phyloP scores from a whole-genome alignment of 306 rosid genomes.

The Trifolium repens region DNA sequence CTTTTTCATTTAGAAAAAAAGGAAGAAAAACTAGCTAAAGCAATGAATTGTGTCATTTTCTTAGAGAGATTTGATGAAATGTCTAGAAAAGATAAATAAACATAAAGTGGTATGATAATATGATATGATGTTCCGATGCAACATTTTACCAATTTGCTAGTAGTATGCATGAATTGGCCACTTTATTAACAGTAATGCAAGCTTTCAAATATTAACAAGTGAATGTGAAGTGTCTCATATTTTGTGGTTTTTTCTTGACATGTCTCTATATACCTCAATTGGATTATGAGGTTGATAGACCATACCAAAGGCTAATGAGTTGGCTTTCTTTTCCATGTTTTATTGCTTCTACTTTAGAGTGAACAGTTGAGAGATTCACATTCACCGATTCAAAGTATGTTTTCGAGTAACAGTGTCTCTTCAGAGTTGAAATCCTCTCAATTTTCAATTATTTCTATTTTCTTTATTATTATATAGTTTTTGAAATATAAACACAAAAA shows the following conservation, averaged over 20 bases:
- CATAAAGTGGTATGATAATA: neutral
- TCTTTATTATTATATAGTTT: too few species aligned
- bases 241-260: neutral
- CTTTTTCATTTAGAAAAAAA: neutral
- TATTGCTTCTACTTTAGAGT: constrained; percentile 26
- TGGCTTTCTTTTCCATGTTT: constrained; percentile 9
- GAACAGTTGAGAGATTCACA: neutral
- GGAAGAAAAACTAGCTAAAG: neutral
- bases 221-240: neutral
- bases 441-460: too few species aligned
- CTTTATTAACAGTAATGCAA: neutral
- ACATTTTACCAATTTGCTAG: neutral
- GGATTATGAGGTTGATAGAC: constrained; percentile 8
- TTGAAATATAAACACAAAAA: too few species aligned
- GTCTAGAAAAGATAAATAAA: constrained; percentile 13
- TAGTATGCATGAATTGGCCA: neutral
- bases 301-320: neutral
- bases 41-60: constrained; percentile 1
- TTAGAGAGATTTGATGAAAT: neutral
- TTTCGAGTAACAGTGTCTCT: too few species aligned
- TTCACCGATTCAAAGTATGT: neutral
- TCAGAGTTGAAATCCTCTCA: too few species aligned
- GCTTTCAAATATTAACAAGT: too few species aligned
- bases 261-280: neutral
- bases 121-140: neutral